Base-by-base conservation (phyloP, 495 filamentous ascomycete species). In the Astrothelium subdiscretum region DNA sequence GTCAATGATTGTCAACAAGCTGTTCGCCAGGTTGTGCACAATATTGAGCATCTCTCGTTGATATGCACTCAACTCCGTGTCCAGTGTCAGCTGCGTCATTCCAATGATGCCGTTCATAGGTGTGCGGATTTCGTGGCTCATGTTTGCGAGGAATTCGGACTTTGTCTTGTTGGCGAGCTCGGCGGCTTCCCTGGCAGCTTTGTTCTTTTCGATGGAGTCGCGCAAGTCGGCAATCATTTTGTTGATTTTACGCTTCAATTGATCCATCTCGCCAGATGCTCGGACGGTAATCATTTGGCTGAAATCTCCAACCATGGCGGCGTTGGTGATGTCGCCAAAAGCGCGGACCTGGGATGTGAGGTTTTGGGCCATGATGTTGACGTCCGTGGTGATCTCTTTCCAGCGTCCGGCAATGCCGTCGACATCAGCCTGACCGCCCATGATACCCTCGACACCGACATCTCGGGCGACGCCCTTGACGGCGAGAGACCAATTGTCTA, bases 11-110 rank as follows among this genome's bases (percentile, higher is more conserved):
- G 95, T 99, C 70, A 99, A 75, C 65, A 99, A 77, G 78, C 95
- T 97, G 76, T 97, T 96, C 52, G 92, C 94, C 57, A 99, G 81
- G 66, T 96, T 95, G 74, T 97, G 94, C 65, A 99, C 94, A 68
- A 97, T 97, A 67, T 96, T 97, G 74, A 99, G 75, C 94, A 97
- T 97, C 75, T 99, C 94, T 62, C 94, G 86, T 62, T 97, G 95
- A 66, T 96, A 94, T 61, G 89, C 87, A 40, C 91, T 96, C 43
- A 99, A 78, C 69, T 97, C 92, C 31, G 92, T 97, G 69, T 99
- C 94, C 58, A 99, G 78, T 1, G 95, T 97, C 60, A 99, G 79
- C 75, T 99, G 94, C 1, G 94, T 97, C 94, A 97, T 95, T 65
- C 88, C 88, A 68, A 94, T 92, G 69, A 97, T 85, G 60, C 79